Evolutionary conservation across 352 stramenopile species (phyloP), one percentile per base, ranked within the genome.

Genomic region (Pythium insidiosum): DNA sequence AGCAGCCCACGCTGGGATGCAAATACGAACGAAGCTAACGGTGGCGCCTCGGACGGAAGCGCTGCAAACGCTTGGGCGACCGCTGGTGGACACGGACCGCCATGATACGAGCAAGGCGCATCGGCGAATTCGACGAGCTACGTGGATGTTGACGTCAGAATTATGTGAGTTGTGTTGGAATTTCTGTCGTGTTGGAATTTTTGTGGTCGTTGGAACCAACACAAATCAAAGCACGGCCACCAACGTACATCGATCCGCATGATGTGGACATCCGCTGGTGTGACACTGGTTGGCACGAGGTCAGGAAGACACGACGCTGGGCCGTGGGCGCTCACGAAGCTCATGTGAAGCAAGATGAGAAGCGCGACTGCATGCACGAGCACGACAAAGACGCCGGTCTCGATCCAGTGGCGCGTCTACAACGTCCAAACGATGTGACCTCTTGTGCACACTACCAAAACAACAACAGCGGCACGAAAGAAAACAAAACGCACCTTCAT

Each of bases 1-100:
- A 95, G 58, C 2, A 90, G 52, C 18, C 61, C 78, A 19, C 69
- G 81, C 36, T 90, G 62, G 5, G 73, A 53, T 0, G 74, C 79
- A 47, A 75, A 94, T 5, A 94, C 56, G 49, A 70, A 89, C 19
- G 73, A 71, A 23, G 61, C 50, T 2, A 59, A 23, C 1, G 40
- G 38, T 15, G 4, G 21, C 1, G 2, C 31, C 1, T 24, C 29
- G 12, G 22, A 28, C 12, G 21, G 23, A 35, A 20, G n/a, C n/a
- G n/a, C n/a, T n/a, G n/a, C n/a, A n/a, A n/a, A n/a, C n/a, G n/a
- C n/a, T n/a, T n/a, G n/a, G n/a, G 47, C 38, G 28, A 23, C 15
- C 30, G 25, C 38, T n/a, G n/a, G n/a, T n/a, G n/a, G n/a, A n/a
- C n/a, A n/a, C n/a, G n/a, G n/a, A n/a, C n/a, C n/a, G n/a, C n/a